Base-by-base conservation (phyloP, 345 rosid genomes). In the Durio zibethinus region DNA sequence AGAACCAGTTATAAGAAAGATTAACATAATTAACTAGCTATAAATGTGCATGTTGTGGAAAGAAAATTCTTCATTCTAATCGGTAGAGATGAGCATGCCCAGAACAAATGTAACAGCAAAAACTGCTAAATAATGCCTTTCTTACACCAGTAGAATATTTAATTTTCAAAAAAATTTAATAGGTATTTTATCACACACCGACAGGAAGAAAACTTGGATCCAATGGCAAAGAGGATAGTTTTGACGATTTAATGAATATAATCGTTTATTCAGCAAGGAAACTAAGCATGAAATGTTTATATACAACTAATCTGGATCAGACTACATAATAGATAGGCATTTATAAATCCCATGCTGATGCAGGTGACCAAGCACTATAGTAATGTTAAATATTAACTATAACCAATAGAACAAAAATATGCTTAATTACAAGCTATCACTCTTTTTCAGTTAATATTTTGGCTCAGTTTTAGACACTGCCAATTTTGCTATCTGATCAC, bases 1-100 rank as follows among this genome's bases (percentile, higher is more conserved):
- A 21, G 60, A 70, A 79, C 31, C 18, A 1, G 23, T 42, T 52
- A 52, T 69, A 40, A 70, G 36, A 64, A 73, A 3, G n/a, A 77
- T 33, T 31, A 48, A 52, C 42, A 50, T 71, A n/a, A 71, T 31
- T 50, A 36, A 50, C 42, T 50, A 50, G 20, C 29, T 33, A 45
- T 45, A 14, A 43, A 29, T 45, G 35, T 25, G 35, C 54, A 69
- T 3, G 7, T 27, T 27, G 25, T 15, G 4, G 56, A 10, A 47
- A 40, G 27, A 61, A 20, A 23, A 14, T n/a, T 15, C 38, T 43
- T 43, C n/a, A 16, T 69, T 45, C 12, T 27, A 7, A 69, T 47
- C 36, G 16, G 5, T 15, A 7, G 38, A 69, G 11, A 69, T 27
- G 10, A 45, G 73, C 53, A 67, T 67, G 72, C n/a, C 5, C 53